phyloP scores from a whole-genome alignment of 1,284 basidiomycete genomes.

The Hymenochaete sp. region DNA sequence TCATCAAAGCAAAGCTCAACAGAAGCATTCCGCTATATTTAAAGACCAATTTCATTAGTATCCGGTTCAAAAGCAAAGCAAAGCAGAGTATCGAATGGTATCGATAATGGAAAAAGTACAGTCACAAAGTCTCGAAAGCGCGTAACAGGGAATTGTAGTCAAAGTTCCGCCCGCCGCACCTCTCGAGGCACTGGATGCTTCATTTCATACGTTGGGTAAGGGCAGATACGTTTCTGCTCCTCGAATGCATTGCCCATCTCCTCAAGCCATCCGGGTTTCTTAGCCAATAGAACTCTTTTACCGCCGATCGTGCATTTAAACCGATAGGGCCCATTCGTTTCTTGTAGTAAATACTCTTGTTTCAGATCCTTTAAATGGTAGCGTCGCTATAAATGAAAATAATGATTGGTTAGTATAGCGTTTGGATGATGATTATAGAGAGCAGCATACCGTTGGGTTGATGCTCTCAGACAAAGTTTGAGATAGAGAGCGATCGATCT shows the following conservation, averaged over 20 bases:
- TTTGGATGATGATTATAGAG: too few species aligned
- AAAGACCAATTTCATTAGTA: too few species aligned
- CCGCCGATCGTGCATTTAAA: slow-evolving; percentile 12
- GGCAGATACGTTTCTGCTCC: slow-evolving; percentile 6
- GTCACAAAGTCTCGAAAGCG: too few species aligned
- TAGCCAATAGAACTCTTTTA: slow-evolving; percentile 11
- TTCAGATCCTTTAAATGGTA: slow-evolving; percentile 1
- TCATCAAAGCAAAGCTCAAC: too few species aligned
- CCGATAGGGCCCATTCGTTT: background rate
- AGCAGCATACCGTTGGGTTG: background rate
- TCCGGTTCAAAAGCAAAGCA: too few species aligned
- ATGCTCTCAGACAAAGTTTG: background rate
- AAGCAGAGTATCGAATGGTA: too few species aligned
- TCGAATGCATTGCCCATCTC: slow-evolving; percentile 16
- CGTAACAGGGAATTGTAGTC: too few species aligned
- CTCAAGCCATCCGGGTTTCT: slow-evolving; percentile 17
- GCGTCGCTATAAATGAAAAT: background rate
- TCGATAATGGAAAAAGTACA: too few species aligned
- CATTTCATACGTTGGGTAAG: slow-evolving; percentile 1
- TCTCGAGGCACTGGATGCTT: too few species aligned
- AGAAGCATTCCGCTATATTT: too few species aligned
- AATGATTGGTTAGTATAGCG: too few species aligned
- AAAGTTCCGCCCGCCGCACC: slow-evolving; percentile 1
- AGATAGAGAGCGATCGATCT: too few species aligned
- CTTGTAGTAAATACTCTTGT: slow-evolving; percentile 1